Conservation (phyloP, 257 asterid species). For the Leonotis leonurus region DNA sequence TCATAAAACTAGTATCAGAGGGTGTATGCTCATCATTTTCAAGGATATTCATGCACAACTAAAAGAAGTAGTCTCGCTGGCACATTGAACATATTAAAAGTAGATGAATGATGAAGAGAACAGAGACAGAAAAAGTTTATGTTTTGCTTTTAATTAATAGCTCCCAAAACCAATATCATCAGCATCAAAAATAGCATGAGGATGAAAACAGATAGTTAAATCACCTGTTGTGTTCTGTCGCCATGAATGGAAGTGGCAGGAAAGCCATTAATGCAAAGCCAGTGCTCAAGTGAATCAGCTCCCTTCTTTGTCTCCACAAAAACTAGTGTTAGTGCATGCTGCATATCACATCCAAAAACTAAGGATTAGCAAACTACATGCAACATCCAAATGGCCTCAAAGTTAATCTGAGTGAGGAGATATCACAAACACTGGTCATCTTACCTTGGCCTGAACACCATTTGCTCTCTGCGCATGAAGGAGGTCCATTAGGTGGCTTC, state of each 20-base stretch:
- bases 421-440: neutral
- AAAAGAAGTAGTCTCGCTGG: neutral
- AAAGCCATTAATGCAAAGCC: conserved; percentile 78
- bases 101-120: neutral
- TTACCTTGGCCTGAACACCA: conserved; percentile 76
- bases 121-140: too few species aligned
- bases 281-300: conserved; percentile 89
- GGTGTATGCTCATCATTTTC: neutral
- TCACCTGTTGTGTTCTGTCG: conserved; percentile 91
- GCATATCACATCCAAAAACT: conserved; percentile 25
- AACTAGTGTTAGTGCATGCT: conserved; percentile 85
- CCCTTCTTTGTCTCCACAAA: conserved; percentile 97
- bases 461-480: conserved; percentile 86
- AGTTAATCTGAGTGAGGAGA: neutral
- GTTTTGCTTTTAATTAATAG: too few species aligned
- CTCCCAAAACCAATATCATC: neutral
- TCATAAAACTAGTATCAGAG: neutral
- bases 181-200: neutral
- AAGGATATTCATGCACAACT: neutral
- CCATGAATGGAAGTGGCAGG: conserved; percentile 94
- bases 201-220: neutral
- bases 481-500: conserved; percentile 98
- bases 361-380: conserved; percentile 4
- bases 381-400: neutral
- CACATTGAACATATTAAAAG: neutral